Evolutionary conservation across 495 filamentous ascomycete species (phyloP), one percentile per base, ranked within the genome.

Genomic region (Astrocystis sublimbata): DNA sequence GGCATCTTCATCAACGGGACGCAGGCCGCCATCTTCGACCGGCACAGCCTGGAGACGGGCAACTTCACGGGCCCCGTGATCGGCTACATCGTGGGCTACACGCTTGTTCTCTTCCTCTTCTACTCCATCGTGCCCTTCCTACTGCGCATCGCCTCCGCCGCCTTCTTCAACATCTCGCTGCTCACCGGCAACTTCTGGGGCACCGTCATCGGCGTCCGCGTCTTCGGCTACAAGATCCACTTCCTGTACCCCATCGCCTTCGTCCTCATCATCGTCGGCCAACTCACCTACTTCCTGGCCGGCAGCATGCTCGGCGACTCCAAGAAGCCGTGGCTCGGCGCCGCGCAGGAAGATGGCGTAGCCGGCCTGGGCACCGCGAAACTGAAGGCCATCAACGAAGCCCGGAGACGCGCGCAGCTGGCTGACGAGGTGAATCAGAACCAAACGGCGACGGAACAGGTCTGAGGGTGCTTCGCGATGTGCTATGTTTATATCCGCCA

Each of bases 141-240:
- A 63, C 86, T 97, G 76, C 89, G 94, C 26, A 88, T 97, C 72
- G 86, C 90, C 4, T 88, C 84, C 8, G 94, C 94, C 0, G 94
- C 93, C 19, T 97, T 98, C 78, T 97, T 97, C 81, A 96, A 98
- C 74, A 92, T 98, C 72, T 92, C 88, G 30, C 79, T 98, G 70
- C 80, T 98, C 53, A 98, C 96, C 19, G 90, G 87, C 69, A 98
- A 96, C 76, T 98, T 98, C 80, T 98, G 96, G 93, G 92, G 92
- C 68, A 90, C 96, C 28, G 85, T 92, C 62, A 93, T 98, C 67
- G 94, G 94, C 43, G 81, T 96, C 58, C 80, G 86, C 65, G 88
- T 97, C 42, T 97, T 98, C 73, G 85, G 88, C 41, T 86, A 90
- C 63, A 72, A 75, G 17, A 85, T 98, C 60, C 89, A 94, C 75